Evolutionary conservation across 441 rosid species (phyloP), one percentile per base, ranked within the genome.

Genomic region (Erysimum cheiri): DNA sequence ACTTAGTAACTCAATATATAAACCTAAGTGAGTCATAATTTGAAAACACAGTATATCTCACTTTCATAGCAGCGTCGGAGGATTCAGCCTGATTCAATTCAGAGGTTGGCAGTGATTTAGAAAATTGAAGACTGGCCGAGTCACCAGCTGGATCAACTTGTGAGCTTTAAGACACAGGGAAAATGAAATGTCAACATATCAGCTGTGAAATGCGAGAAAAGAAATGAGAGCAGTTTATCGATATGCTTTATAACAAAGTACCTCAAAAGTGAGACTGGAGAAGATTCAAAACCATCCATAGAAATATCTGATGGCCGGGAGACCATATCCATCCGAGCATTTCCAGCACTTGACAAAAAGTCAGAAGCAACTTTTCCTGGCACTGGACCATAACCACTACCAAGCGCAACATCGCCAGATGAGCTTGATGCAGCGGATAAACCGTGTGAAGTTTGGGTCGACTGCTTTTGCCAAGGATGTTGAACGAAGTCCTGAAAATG

Each of bases 391-490:
- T 80, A 86, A 40, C 83, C 46, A 75, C 84, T 80, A 59, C 83
- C 65, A 37, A 85, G 71, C 67, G 77, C 84, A 79, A 81, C 59
- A 57, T 85, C 89, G 59, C 75, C 80, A 61, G 97, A 80, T 54
- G 88, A 75, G 78, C 87, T 75, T 76, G 88, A 74, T 39, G 86
- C 80, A n/a, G 85, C 72, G 50, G 93, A 79, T 70, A 83, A 35
- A 43, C 85, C 58, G 73, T 85, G 91, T n/a, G 97, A 76, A 17
- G 79, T 81, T 75, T 86, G 97, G 78, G 77, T 79, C 52, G 98
- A 87, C 67, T 89, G 99, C 69, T 87, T 96, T 84, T 93, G 98
- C 98, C 87, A 91, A 48, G 98, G 99, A 81, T 91, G 92, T 71
- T 94, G 88, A 79, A 93, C 94, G 72, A 96, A 96, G 73, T 96